Evolutionary conservation across 306 rosid genomes (phyloP).

Genomic region (Herpetospermum pedunculosum): DNA sequence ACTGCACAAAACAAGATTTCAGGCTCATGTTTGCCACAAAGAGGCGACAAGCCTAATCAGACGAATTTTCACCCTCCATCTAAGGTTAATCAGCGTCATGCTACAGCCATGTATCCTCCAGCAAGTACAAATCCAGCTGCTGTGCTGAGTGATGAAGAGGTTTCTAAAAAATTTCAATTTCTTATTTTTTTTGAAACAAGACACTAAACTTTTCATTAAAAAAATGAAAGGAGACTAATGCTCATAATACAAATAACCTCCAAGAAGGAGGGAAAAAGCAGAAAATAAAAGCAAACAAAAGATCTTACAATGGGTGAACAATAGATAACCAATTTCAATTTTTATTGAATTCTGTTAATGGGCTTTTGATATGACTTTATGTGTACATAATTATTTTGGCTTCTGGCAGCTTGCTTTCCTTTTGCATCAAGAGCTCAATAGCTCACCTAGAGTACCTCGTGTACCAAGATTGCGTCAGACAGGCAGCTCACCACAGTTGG

Average conservation of each 20-base stretch:
- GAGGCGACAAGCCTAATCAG: conserved; percentile 60
- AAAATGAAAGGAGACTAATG: too few species aligned
- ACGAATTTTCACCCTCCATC: conserved; percentile 41
- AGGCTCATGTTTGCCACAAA: conserved; percentile 41
- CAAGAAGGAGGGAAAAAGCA: too few species aligned
- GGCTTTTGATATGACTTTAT: conserved; percentile 6
- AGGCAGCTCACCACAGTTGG: conserved; percentile 67
- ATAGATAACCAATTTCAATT: too few species aligned
- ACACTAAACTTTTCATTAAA: too few species aligned
- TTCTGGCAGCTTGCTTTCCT: conserved; percentile 70
- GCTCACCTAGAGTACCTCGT: conserved; percentile 98
- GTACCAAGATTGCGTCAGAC: conserved; percentile 85
- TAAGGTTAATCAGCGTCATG: conserved; percentile 56
- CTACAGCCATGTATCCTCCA: conserved; percentile 41
- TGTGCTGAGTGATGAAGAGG: conserved; percentile 89
- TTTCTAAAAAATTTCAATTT: conserved; percentile 22
- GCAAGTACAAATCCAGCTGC: conserved; percentile 49
- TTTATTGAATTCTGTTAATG: neutral
- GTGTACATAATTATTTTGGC: neutral
- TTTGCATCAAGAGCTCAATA: conserved; percentile 89
- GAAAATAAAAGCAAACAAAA: too few species aligned
- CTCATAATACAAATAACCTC: too few species aligned
- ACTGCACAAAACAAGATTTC: conserved; percentile 48
- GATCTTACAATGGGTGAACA: too few species aligned
- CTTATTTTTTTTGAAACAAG: too few species aligned